Base-by-base conservation (phyloP, 371 early-diverging fungal genomes). In the Sporodiniella umbellata region DNA sequence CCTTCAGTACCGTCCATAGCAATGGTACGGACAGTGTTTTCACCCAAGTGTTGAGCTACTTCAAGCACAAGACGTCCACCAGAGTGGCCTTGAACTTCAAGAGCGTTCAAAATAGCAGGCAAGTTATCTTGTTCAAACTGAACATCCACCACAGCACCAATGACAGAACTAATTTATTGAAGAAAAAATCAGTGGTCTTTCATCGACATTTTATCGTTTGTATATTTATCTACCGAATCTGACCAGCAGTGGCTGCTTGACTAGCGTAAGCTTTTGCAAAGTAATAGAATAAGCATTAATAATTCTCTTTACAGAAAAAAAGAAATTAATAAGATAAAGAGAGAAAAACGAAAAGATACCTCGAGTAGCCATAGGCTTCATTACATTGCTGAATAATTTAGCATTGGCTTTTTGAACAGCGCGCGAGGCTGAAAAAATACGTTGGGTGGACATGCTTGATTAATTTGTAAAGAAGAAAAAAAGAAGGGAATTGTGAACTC, bases 111-210 rank as follows among this genome's bases (percentile, higher is more conserved):
- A 72, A 96, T 95, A 52, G 94, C 86, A 44, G 96, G 98, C 45
- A 96, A 85, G 70, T 78, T 84, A 40, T 91, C 91, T 68, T 89
- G 81, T 59, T 91, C 93, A 75, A 95, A 96, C 79, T 95, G 96
- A 47, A 97, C 97, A 65, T 97, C 96, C 62, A 97, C 97, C 68
- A 97, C 96, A 81, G 97, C 96, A 85, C 98, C 98, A 78, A 97
- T 97, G 62, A 97, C 64, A 38, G 64, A 66, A 55, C 66, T 70
- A 51, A 14, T n/a, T 15, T 28, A 4, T 28, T 4, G 7, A 28
- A 4, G 10, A 28, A 10, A 4, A 17, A 23, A 22, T 7, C 4
- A 28, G 10, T 7, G 10, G 10, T 7, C 4, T 7, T 7, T 7
- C 4, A 37, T 39, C 14, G n/a, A n/a, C n/a, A n/a, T n/a, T n/a